Conservation (phyloP, 768 basidiomycete genomes). For the Xerocomellus dryophilus region DNA sequence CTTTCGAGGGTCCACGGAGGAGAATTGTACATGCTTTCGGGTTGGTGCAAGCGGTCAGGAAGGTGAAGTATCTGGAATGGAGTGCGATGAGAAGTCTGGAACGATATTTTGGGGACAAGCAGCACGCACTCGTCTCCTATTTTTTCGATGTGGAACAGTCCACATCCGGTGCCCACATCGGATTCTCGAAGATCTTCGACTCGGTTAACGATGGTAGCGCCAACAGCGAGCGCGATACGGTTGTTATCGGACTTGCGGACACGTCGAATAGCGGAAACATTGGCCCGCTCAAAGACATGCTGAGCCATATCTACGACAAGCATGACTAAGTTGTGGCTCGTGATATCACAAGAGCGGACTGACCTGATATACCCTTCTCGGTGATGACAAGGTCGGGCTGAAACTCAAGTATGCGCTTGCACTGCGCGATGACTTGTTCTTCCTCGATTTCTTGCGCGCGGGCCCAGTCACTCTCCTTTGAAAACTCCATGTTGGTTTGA, state of each 20-base stretch:
- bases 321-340: neutral
- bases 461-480: conserved; percentile 91
- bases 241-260: conserved; percentile 99
- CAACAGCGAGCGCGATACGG: conserved; percentile 92
- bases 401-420: conserved; percentile 83
- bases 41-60: conserved; percentile 84
- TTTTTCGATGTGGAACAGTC: conserved; percentile 95
- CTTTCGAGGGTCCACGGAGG: conserved; percentile 95
- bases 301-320: conserved; percentile 77
- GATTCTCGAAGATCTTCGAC: conserved; percentile 90
- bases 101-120: neutral
- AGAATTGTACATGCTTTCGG: conserved; percentile 99
- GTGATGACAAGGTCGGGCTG: conserved; percentile 95
- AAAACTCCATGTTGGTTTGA: conserved; percentile 98
- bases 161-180: conserved; percentile 91
- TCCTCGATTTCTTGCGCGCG: conserved; percentile 93
- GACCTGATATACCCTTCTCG: conserved; percentile 96
- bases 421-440: conserved; percentile 89
- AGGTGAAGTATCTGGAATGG: conserved; percentile 84
- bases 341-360: conserved; percentile 21
- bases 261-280: conserved; percentile 92
- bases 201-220: conserved; percentile 95
- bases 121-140: conserved; percentile 82
- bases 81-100: neutral
- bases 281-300: conserved; percentile 80